These are phyloP conservation scores for Oryza longistaminata DNA, from an alignment of 176 grass and related monocot genomes.

Conservation along the genomic window DNA sequence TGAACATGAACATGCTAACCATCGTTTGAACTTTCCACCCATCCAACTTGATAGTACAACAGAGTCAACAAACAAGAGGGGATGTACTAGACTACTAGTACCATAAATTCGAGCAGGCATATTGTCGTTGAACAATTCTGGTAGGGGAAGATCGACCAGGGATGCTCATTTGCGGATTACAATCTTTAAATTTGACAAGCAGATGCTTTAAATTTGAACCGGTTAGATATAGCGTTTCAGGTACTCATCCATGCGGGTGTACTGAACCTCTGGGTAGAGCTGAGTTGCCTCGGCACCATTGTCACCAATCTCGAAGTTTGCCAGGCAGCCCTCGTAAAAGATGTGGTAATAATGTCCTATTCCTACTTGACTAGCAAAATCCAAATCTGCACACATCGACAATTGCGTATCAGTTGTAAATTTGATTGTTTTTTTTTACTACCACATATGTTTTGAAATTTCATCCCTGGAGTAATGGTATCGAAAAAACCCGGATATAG, in stretches of 20 bases:
- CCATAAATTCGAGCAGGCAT: too few relatives aligned
- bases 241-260: slow-evolving; percentile 39
- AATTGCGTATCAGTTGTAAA: neutral
- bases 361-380: slow-evolving; percentile 20
- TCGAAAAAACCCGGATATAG: too few relatives aligned
- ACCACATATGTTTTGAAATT: neutral
- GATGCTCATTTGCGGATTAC: too few relatives aligned
- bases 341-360: slow-evolving; percentile 60
- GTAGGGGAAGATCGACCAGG: too few relatives aligned
- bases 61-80: too few relatives aligned
- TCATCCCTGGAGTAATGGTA: neutral
- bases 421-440: too few relatives aligned
- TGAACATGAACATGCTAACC: too few relatives aligned
- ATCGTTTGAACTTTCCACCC: too few relatives aligned
- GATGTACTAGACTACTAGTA: too few relatives aligned
- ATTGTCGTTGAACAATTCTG: too few relatives aligned
- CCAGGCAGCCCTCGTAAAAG: slow-evolving; percentile 57
- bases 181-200: too few relatives aligned
- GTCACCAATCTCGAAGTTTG: slow-evolving; percentile 56
- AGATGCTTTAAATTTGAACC: neutral
- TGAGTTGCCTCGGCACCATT: slow-evolving; percentile 43
- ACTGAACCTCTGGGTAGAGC: slow-evolving; percentile 58
- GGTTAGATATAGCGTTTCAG: slow-evolving; percentile 44
- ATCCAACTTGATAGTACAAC: too few relatives aligned
- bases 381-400: slow-evolving; percentile 23